Evolutionary conservation across 345 rosid genomes (phyloP).

Genomic region (Linum lewisii): DNA sequence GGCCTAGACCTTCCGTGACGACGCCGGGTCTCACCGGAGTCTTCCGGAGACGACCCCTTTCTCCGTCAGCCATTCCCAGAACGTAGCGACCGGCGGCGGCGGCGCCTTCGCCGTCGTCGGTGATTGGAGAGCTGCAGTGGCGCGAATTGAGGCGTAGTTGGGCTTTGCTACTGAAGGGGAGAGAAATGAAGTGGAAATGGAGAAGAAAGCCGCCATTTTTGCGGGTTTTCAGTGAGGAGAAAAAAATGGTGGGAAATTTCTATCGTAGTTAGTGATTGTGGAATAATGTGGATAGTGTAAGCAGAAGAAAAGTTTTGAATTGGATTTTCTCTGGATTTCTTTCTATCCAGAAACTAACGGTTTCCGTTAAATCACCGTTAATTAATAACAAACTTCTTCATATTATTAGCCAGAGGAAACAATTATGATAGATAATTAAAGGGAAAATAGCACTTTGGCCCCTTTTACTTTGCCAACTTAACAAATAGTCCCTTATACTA

Average conservation of each 20-base stretch:
- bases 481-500: no score
- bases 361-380: no score
- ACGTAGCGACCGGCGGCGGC: constrained; percentile 31
- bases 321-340: no score
- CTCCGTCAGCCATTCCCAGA: constrained; percentile 78
- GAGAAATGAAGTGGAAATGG: constrained; percentile 13
- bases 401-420: no score
- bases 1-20: constrained; percentile 69
- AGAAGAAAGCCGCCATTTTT: constrained; percentile 20
- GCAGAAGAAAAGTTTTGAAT: no score
- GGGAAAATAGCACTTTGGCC: no score
- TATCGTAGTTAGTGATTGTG: no score
- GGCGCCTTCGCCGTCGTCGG: constrained; percentile 9
- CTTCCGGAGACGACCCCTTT: constrained; percentile 55
- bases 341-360: no score
- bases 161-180: constrained; percentile 16
- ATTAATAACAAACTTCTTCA: no score
- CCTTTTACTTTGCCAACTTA: no score
- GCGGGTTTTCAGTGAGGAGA: background rate
- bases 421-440: no score
- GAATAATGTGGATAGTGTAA: background rate
- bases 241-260: no score
- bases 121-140: constrained; percentile 15
- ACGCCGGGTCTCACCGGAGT: constrained; percentile 46
- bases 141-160: constrained; percentile 18